Evolutionary conservation across 805 yeast species (phyloP).

Genomic region (Wickerhamiella qilinensis): DNA sequence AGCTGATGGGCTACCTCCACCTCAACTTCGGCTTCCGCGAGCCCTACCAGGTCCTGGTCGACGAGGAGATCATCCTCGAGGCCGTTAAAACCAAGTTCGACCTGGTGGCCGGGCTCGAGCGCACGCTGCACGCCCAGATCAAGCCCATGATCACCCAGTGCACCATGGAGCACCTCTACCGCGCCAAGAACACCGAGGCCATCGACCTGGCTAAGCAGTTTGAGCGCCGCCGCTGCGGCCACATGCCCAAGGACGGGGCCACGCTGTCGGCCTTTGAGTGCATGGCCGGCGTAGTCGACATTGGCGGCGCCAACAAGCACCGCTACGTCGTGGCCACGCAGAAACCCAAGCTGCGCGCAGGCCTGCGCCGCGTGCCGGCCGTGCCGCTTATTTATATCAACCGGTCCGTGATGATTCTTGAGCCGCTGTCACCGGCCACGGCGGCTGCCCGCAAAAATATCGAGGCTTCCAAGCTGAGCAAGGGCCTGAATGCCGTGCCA

Average conservation of each 20-base stretch:
- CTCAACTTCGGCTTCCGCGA: slow-evolving; percentile 84
- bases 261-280: slow-evolving; percentile 53
- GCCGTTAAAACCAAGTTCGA: slow-evolving; percentile 57
- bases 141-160: slow-evolving; percentile 93
- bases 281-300: slow-evolving; percentile 34
- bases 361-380: slow-evolving; percentile 67
- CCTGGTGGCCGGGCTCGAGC: slow-evolving; percentile 58
- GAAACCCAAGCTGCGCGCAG: slow-evolving; percentile 48
- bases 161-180: slow-evolving; percentile 74
- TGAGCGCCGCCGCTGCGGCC: slow-evolving; percentile 90
- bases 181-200: slow-evolving; percentile 53
- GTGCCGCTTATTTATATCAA: slow-evolving; percentile 78
- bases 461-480: slow-evolving; percentile 54
- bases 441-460: slow-evolving; percentile 29
- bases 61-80: slow-evolving; percentile 56
- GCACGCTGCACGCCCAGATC: slow-evolving; percentile 71
- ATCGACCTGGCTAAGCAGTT: slow-evolving; percentile 65
- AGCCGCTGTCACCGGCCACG: slow-evolving; percentile 70
- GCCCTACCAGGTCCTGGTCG: slow-evolving; percentile 83
- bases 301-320: slow-evolving; percentile 49
- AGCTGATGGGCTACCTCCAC: slow-evolving; percentile 73
- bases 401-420: slow-evolving; percentile 90
- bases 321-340: slow-evolving; percentile 84
- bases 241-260: slow-evolving; percentile 22
- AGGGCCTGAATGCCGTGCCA: slow-evolving; percentile 58